A percentile compares a stretch with the other conserved stretches of the same genome.
These are phyloP conservation scores for Rhizophora apiculata DNA, from an alignment of 345 rosid species.

Conservation along the genomic window DNA sequence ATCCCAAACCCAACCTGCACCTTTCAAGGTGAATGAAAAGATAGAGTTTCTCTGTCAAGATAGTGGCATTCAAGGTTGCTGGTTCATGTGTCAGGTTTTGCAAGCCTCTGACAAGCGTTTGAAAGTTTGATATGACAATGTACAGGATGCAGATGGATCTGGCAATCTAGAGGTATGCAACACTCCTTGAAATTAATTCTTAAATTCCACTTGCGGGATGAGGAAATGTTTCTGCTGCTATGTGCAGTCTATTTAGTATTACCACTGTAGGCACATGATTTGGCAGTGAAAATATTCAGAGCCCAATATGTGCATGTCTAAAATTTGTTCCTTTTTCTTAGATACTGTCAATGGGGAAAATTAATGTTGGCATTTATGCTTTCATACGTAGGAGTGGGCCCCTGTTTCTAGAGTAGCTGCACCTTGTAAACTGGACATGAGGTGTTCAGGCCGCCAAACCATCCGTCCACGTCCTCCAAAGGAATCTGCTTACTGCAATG, in stretches of 20 bases:
- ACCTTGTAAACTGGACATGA: constrained; percentile 81
- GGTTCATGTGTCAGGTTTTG: constrained; percentile 85
- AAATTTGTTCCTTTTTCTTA: too few relatives aligned
- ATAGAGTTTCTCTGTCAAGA: constrained; percentile 86
- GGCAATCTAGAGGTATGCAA: constrained; percentile 79
- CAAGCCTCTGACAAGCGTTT: constrained; percentile 58
- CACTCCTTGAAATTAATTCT: too few relatives aligned
- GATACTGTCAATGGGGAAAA: too few relatives aligned
- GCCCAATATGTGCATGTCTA: too few relatives aligned
- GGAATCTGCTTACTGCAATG: constrained; percentile 22
- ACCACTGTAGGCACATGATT: too few relatives aligned
- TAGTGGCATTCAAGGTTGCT: constrained; percentile 94
- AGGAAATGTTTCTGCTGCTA: too few relatives aligned
- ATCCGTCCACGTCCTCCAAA: constrained; percentile 62
- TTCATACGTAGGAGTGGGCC: constrained; percentile 68
- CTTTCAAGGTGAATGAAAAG: constrained; percentile 58
- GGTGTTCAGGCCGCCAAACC: constrained; percentile 61
- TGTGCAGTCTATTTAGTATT: too few relatives aligned
- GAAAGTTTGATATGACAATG: constrained; percentile 78
- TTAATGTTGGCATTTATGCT: neutral
- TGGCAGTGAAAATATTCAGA: too few relatives aligned
- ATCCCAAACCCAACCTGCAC: constrained; percentile 8
- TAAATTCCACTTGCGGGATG: too few relatives aligned
- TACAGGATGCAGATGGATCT: constrained; percentile 73
- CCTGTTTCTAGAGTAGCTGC: constrained; percentile 60